Percentiles rank a stretch among this genome's conserved stretches.
These are phyloP conservation scores for Coniella lustricola DNA, from an alignment of 2,329 filamentous ascomycete species.

Conservation along the genomic window DNA sequence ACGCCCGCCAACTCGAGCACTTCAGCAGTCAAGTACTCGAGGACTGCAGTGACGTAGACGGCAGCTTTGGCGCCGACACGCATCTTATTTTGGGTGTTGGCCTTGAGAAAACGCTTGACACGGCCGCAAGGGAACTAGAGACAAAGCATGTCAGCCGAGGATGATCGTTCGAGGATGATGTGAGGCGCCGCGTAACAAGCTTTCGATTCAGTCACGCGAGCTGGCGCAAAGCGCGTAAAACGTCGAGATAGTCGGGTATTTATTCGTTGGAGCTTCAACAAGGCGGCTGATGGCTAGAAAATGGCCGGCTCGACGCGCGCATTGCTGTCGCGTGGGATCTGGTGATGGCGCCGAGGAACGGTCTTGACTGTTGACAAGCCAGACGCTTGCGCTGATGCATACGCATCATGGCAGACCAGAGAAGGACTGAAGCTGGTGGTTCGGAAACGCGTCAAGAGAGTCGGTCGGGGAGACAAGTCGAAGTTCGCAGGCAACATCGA, in stretches of 20 bases:
- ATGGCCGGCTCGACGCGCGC: neutral
- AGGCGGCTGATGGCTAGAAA: neutral
- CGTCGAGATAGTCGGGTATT: neutral
- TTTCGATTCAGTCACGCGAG: slow-evolving; percentile 4
- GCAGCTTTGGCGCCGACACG: slow-evolving; percentile 97
- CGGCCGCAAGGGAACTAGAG: slow-evolving; percentile 93
- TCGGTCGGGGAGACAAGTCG: slow-evolving; percentile 2
- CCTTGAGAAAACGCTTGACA: slow-evolving; percentile 99
- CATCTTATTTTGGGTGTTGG: slow-evolving; percentile 99
- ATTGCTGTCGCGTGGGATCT: neutral
- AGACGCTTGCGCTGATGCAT: neutral
- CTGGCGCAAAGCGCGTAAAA: slow-evolving; percentile 8
- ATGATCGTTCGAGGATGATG: neutral
- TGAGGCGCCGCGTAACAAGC: neutral
- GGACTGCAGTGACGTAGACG: slow-evolving; percentile 94
- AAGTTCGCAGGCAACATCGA: slow-evolving; percentile 5
- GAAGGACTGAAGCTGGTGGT: neutral
- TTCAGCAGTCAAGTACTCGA: slow-evolving; percentile 97
- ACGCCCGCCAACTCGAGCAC: slow-evolving; percentile 93
- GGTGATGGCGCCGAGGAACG: neutral
- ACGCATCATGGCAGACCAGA: neutral
- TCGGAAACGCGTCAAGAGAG: slow-evolving; percentile 12
- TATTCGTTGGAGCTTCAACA: neutral
- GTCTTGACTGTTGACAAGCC: too few species aligned
- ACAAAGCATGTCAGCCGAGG: slow-evolving; percentile 8